Percentiles rank a stretch among this genome's conserved stretches.
These are phyloP conservation scores for Tolypocladium ophioglossoides DNA, from an alignment of 2,329 filamentous ascomycete species.

Conservation along the genomic window DNA sequence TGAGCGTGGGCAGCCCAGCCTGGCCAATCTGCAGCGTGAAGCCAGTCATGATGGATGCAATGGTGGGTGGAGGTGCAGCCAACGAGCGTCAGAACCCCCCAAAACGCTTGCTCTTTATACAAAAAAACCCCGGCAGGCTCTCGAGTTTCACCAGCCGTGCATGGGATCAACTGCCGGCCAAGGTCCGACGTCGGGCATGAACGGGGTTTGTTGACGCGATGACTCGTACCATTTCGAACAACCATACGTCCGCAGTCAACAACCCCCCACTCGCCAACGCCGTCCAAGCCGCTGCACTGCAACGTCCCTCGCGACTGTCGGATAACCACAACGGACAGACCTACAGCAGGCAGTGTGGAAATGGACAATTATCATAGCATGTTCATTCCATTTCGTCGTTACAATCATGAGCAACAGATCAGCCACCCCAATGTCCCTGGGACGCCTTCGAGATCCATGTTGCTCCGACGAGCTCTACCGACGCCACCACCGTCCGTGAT, in stretches of 20 bases:
- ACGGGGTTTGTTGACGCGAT: not conserved
- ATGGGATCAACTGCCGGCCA: not conserved
- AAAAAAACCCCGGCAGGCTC: not conserved
- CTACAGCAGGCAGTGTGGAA: not conserved
- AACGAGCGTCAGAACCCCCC: not conserved
- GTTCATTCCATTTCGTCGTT: constrained; percentile 19
- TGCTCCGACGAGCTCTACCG: constrained; percentile 7
- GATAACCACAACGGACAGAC: not conserved
- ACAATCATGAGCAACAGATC: constrained; percentile 17
- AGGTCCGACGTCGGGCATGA: not conserved
- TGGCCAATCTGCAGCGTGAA: constrained; percentile 21
- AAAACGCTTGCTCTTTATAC: not conserved
- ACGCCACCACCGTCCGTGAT: constrained; percentile 4
- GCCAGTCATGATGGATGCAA: constrained; percentile 17
- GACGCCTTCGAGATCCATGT: constrained; percentile 12
- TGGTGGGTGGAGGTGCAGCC: not conserved
- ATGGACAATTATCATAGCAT: constrained; percentile 10
- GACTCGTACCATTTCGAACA: not conserved
- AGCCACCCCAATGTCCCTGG: constrained; percentile 9
- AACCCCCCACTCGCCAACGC: not conserved
- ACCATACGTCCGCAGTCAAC: not conserved
- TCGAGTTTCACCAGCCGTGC: not conserved
- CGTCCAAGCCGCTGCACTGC: not conserved
- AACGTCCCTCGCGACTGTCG: not conserved
- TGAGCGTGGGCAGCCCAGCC: constrained; percentile 47